Percentiles rank a stretch among this genome's conserved stretches.
Conservation (phyloP, 495 filamentous ascomycete genomes). For the Chaetomium cochliodes region DNA sequence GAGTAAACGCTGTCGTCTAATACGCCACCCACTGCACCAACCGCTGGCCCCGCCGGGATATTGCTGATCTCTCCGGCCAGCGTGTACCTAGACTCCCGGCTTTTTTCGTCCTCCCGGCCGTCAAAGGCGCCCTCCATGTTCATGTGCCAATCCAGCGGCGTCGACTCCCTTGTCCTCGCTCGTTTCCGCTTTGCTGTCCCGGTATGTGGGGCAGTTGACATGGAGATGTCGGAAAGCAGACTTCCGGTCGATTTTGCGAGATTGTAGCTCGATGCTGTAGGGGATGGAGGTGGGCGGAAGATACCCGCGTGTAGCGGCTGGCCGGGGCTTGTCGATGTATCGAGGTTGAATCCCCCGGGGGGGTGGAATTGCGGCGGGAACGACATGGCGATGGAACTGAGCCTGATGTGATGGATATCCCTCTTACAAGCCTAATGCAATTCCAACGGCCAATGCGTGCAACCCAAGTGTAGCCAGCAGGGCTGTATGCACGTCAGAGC, state of each 20-base stretch:
- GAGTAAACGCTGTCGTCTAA: slow-evolving; percentile 55
- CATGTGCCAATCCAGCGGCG: slow-evolving; percentile 38
- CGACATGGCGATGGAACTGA: slow-evolving; percentile 37
- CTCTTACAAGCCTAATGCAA: neutral
- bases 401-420: neutral
- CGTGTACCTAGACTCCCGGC: slow-evolving; percentile 38
- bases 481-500: neutral
- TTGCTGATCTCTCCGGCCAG: slow-evolving; percentile 63
- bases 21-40: slow-evolving; percentile 47
- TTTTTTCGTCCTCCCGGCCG: slow-evolving; percentile 28
- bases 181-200: slow-evolving; percentile 45
- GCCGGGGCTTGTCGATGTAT: slow-evolving; percentile 40
- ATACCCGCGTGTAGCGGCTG: slow-evolving; percentile 53
- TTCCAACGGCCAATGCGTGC: slow-evolving; percentile 8
- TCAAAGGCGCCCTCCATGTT: slow-evolving; percentile 32
- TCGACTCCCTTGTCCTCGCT: slow-evolving; percentile 35
- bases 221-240: slow-evolving; percentile 44
- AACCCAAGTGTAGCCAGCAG: neutral
- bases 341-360: slow-evolving; percentile 52
- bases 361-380: slow-evolving; percentile 47
- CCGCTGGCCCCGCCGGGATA: slow-evolving; percentile 52
- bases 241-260: slow-evolving; percentile 55
- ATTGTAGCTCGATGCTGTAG: slow-evolving; percentile 61
- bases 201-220: slow-evolving; percentile 28
- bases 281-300: slow-evolving; percentile 67